phyloP scores from a whole-genome alignment of 2,329 filamentous ascomycete genomes.

The Trichoderma brevicompactum region DNA sequence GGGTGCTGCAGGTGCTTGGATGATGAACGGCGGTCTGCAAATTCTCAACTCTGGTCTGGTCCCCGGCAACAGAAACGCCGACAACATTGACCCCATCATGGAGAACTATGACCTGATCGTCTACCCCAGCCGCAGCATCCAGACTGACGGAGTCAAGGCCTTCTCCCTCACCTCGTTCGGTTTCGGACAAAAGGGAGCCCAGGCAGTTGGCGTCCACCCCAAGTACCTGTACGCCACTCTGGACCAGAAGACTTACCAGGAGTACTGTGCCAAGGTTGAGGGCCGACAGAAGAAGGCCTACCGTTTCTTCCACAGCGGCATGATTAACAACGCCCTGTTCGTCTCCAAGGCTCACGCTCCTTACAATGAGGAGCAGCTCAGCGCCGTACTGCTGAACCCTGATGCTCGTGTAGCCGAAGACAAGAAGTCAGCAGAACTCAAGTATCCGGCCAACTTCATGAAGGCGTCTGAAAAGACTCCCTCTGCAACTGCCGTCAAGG shows the following conservation, averaged over 20 bases:
- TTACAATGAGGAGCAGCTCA: conserved; percentile 86
- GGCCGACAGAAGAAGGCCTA: conserved; percentile 98
- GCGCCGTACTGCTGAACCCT: conserved; percentile 90
- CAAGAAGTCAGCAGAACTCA: conserved; percentile 82
- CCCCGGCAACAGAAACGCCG: conserved; percentile 95
- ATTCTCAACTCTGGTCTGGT: conserved; percentile 93
- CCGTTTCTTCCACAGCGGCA: conserved; percentile 95
- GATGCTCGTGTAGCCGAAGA: conserved; percentile 82
- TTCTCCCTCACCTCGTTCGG: conserved; percentile 99
- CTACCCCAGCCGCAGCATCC: conserved; percentile 91
- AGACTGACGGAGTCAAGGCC: conserved; percentile 97
- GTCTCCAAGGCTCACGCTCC: conserved; percentile 91
- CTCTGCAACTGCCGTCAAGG: conserved; percentile 56
- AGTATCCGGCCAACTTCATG: conserved; percentile 71
- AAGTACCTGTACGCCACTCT: conserved; percentile 96
- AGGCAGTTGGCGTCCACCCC: conserved; percentile 95
- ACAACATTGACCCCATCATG: conserved; percentile 96
- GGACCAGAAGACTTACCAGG: conserved; percentile 78
- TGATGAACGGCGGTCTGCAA: conserved; percentile 98
- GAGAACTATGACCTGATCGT: conserved; percentile 98
- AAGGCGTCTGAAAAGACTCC: conserved; percentile 64
- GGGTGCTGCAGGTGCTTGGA: conserved; percentile 98
- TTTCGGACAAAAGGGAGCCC: conserved; percentile 98
- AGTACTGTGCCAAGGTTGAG: conserved; percentile 87
- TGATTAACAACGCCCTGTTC: conserved; percentile 98